phyloP scores from a whole-genome alignment of 2,329 filamentous ascomycete species.

The Phaeoacremonium minimum region DNA sequence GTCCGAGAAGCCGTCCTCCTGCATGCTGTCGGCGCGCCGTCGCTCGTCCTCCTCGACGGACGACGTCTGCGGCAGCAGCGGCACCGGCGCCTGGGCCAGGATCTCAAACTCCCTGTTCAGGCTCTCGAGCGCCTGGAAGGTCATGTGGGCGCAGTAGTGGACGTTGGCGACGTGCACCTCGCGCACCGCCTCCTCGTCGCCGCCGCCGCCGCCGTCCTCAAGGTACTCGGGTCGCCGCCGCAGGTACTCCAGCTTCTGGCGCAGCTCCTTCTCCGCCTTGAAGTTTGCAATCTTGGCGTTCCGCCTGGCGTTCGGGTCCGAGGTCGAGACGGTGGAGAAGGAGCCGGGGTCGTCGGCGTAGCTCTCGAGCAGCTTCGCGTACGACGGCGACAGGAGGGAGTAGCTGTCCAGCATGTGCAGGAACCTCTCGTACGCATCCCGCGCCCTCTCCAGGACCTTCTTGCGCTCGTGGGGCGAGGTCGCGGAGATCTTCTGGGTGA shows the following conservation, averaged over 20 bases:
- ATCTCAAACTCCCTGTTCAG: slow-evolving; percentile 82
- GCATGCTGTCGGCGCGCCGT: slow-evolving; percentile 20
- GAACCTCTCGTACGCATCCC: slow-evolving; percentile 73
- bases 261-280: slow-evolving; percentile 79
- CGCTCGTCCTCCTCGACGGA: slow-evolving; percentile 42
- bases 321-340: slow-evolving; percentile 67
- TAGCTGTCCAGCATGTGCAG: slow-evolving; percentile 76
- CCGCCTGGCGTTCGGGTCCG: slow-evolving; percentile 61
- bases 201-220: slow-evolving; percentile 55
- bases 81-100: slow-evolving; percentile 67
- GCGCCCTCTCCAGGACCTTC: slow-evolving; percentile 55
- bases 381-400: slow-evolving; percentile 59
- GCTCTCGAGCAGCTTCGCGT: slow-evolving; percentile 66
- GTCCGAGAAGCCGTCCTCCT: slow-evolving; percentile 54
- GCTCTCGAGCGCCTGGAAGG: slow-evolving; percentile 84
- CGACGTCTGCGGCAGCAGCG: slow-evolving; percentile 33
- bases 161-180: slow-evolving; percentile 75
- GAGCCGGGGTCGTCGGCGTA: slow-evolving; percentile 68
- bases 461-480: slow-evolving; percentile 53
- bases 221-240: slow-evolving; percentile 44
- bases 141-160: slow-evolving; percentile 67
- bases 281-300: slow-evolving; percentile 84
- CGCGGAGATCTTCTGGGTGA: slow-evolving; percentile 64
- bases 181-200: slow-evolving; percentile 81
- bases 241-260: slow-evolving; percentile 67